A percentile compares a stretch with the other conserved stretches of the same genome.
These are phyloP conservation scores for Ophiostoma pallidulum DNA, from an alignment of 2,329 filamentous ascomycete genomes.

Conservation along the genomic window DNA sequence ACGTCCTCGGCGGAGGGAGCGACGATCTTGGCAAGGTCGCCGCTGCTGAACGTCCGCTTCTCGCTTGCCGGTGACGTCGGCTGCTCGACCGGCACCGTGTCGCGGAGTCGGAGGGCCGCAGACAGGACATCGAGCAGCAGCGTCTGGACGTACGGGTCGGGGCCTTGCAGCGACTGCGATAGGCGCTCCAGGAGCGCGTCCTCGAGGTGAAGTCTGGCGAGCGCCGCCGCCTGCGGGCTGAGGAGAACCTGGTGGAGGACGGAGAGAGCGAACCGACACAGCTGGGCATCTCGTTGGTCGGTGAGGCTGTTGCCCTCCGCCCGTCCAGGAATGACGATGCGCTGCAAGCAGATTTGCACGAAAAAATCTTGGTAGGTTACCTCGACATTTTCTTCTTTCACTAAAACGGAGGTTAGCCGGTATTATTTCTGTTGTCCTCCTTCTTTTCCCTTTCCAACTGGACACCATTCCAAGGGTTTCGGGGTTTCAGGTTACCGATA, in stretches of 20 bases:
- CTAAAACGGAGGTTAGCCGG: conserved; percentile 18
- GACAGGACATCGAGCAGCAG: conserved; percentile 71
- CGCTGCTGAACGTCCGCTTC: conserved; percentile 31
- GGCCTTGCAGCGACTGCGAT: conserved; percentile 46
- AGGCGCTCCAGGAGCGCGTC: conserved; percentile 60
- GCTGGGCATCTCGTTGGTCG: conserved; percentile 46
- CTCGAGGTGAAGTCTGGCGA: conserved; percentile 60
- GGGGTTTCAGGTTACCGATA: conserved; percentile 40
- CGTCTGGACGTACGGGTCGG: conserved; percentile 64
- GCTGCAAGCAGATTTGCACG: conserved; percentile 54
- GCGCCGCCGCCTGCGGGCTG: conserved; percentile 48
- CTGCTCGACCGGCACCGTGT: conserved; percentile 25
- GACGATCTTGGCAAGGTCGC: conserved; percentile 7
- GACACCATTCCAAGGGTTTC: too few species aligned
- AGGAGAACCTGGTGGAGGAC: conserved; percentile 61
- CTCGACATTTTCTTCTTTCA: conserved; percentile 39
- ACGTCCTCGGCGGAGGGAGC: background rate
- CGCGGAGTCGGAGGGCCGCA: conserved; percentile 59
- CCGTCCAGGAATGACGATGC: conserved; percentile 36
- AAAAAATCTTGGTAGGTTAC: conserved; percentile 59
- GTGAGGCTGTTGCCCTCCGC: conserved; percentile 26
- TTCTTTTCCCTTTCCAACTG: too few species aligned
- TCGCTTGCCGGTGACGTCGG: conserved; percentile 32
- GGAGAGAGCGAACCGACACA: conserved; percentile 62
- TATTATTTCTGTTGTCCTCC: too few species aligned